A percentile compares a stretch with the other conserved stretches of the same genome.
These are phyloP conservation scores for Trichosporon sp. DNA, from an alignment of 1,284 basidiomycete species.

Conservation along the genomic window DNA sequence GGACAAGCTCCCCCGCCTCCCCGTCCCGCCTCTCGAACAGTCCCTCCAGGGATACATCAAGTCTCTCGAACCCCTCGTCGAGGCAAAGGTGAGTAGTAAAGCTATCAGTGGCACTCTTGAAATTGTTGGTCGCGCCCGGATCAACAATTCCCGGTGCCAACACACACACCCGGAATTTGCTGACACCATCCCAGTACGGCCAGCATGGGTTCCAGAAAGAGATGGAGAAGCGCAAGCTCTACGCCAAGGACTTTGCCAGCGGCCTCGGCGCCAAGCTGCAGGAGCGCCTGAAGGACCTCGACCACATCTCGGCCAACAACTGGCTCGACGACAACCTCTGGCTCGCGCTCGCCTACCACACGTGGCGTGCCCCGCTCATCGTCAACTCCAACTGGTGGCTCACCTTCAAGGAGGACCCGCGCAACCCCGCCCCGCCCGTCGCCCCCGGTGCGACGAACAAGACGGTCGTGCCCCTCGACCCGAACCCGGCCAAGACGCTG, in stretches of 20 bases:
- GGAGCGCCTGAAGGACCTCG: constrained; percentile 79
- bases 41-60: constrained; percentile 79
- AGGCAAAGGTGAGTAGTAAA: constrained; percentile 65
- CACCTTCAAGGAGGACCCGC: constrained; percentile 66
- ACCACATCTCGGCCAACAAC: constrained; percentile 81
- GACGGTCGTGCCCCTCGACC: constrained; percentile 33
- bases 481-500: constrained; percentile 35
- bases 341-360: constrained; percentile 85
- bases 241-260: constrained; percentile 69
- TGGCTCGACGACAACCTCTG: constrained; percentile 97
- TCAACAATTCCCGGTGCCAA: neutral
- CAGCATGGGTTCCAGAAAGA: constrained; percentile 64
- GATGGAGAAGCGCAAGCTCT: constrained; percentile 65
- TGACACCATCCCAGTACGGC: constrained; percentile 55
- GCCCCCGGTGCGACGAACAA: constrained; percentile 32
- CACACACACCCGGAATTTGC: constrained; percentile 31
- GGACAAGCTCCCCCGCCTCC: constrained; percentile 67
- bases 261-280: constrained; percentile 75
- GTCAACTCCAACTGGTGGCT: constrained; percentile 99
- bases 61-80: constrained; percentile 76
- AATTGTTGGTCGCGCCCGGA: neutral
- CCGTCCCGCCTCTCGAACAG: constrained; percentile 76
- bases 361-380: constrained; percentile 82
- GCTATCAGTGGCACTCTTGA: neutral
- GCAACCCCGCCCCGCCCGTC: constrained; percentile 54